Base-by-base conservation (phyloP, 257 asterid genomes). In the Eustoma russellianum region DNA sequence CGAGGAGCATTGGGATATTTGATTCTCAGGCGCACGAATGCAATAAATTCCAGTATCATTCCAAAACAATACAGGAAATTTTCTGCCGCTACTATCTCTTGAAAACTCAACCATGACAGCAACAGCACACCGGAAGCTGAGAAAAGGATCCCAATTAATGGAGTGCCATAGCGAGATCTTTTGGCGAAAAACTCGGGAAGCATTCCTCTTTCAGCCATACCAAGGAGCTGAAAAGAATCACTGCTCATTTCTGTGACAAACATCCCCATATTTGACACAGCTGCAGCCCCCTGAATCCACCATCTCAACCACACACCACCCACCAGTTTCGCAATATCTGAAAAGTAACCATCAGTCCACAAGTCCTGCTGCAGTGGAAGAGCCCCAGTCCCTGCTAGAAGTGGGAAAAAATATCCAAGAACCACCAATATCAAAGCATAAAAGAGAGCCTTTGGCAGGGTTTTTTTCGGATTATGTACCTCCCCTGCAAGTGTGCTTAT, bases 201-300 rank as follows among this genome's bases (percentile, higher is more conserved):
- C 74, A 74, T 70, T 49, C 80, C 80, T 40, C 80, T 60, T 62
- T 74, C 80, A 1, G 80, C 80, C 80, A 74, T 74, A 16, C 80
- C 80, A 13, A 74, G 80, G 56, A 74, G 73, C 68, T 70, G 80
- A 66, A 70, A 74, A 33, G 80, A 70, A 63, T 74, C 77, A 5
- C 77, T 60, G 18, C 80, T 74, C 80, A 74, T 74, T 62, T 74
- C 80, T 45, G 80, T 71, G 7, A 74, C 74, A 56, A 74, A 74
- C 77, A 70, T 66, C 34, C 80, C 80, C 71, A 74, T 70, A 48
- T 74, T 74, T 9, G 80, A 74, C 47, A 70, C 41, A 9, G 80
- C 80, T 6, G 80, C 74, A 13, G 80, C 80, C 38, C 59, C 77
- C 50, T 66, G 73, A 49, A 74, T 40, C 80, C 80, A 74, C 62